These are phyloP conservation scores for Cladosporium sp. DNA, from an alignment of 2,329 filamentous ascomycete species.

Conservation along the genomic window DNA sequence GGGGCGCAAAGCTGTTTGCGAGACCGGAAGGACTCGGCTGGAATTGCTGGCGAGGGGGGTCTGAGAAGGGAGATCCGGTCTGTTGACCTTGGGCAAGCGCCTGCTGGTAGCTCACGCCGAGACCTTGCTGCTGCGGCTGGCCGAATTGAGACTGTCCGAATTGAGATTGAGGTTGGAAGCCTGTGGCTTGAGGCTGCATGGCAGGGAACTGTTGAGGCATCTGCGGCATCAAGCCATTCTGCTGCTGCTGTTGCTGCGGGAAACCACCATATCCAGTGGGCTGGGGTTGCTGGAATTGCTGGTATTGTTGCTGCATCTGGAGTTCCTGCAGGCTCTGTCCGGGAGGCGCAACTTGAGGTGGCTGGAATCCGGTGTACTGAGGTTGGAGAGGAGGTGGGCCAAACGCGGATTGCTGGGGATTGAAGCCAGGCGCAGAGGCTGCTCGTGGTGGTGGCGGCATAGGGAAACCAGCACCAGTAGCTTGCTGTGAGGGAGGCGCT, in stretches of 20 bases:
- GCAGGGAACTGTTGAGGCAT: slow-evolving; percentile 29
- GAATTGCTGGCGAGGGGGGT: slow-evolving; percentile 47
- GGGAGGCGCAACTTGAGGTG: slow-evolving; percentile 54
- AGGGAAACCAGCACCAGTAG: slow-evolving; percentile 59
- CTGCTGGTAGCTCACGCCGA: slow-evolving; percentile 44
- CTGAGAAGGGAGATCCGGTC: slow-evolving; percentile 51
- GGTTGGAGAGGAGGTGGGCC: slow-evolving; percentile 71
- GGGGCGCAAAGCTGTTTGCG: slow-evolving; percentile 31
- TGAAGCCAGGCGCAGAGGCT: slow-evolving; percentile 75
- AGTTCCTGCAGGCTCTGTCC: slow-evolving; percentile 76
- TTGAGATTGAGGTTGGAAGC: slow-evolving; percentile 15
- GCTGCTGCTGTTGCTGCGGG: slow-evolving; percentile 24
- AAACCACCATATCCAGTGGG: slow-evolving; percentile 27
- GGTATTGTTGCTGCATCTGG: slow-evolving; percentile 32
- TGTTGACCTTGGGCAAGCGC: slow-evolving; percentile 45
- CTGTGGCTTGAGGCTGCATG: slow-evolving; percentile 54
- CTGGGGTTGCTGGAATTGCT: slow-evolving; percentile 18
- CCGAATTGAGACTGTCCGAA: slow-evolving; percentile 40
- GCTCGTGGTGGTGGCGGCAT: slow-evolving; percentile 76
- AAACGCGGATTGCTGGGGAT: slow-evolving; percentile 60
- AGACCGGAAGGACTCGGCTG: slow-evolving; percentile 37
- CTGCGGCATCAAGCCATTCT: slow-evolving; percentile 32
- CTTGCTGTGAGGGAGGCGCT: slow-evolving; percentile 59
- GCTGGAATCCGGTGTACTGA: slow-evolving; percentile 70
- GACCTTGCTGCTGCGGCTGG: slow-evolving; percentile 38